A percentile compares a stretch with the other conserved stretches of the same genome.
Conservation (phyloP, 331 rosid genomes). For the Cydonia oblonga region DNA sequence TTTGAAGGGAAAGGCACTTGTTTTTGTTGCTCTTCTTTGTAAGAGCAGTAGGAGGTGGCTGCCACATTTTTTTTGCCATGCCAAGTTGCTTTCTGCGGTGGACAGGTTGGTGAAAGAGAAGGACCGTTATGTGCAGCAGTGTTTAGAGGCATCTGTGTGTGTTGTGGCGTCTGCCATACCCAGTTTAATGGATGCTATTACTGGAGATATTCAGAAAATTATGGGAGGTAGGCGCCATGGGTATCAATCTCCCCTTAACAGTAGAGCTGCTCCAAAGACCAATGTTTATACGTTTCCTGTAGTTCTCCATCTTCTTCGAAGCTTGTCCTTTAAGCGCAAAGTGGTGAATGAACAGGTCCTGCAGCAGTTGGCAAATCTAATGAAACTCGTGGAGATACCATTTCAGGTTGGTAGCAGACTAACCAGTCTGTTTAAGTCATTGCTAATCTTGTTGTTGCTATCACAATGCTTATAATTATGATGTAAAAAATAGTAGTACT, state of each 20-base stretch:
- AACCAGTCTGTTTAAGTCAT: slow-evolving; percentile 1
- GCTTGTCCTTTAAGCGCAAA: slow-evolving; percentile 71
- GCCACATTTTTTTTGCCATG: slow-evolving; percentile 80
- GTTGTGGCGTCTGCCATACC: slow-evolving; percentile 70
- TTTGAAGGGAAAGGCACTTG: slow-evolving; percentile 80
- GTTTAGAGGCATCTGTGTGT: slow-evolving; percentile 64
- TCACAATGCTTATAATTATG: background rate
- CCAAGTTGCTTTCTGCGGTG: slow-evolving; percentile 67
- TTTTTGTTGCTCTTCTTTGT: slow-evolving; percentile 76
- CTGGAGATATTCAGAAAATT: slow-evolving; percentile 74
- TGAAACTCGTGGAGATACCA: slow-evolving; percentile 65
- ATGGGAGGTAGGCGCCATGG: slow-evolving; percentile 95
- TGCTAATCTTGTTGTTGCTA: background rate
- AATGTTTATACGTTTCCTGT: slow-evolving; percentile 80
- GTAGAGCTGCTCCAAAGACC: slow-evolving; percentile 74
- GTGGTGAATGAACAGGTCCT: slow-evolving; percentile 61
- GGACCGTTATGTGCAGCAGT: slow-evolving; percentile 64
- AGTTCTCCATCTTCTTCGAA: slow-evolving; percentile 88
- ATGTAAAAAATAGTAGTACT: background rate
- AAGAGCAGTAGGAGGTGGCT: slow-evolving; percentile 87
- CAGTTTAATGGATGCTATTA: slow-evolving; percentile 66
- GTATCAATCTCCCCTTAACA: slow-evolving; percentile 54
- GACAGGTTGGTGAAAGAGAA: slow-evolving; percentile 89
- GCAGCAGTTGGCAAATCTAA: slow-evolving; percentile 71
- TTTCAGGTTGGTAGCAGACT: slow-evolving; percentile 59